Conservation (phyloP, 441 rosid genomes). For the Theobroma grandiflorum region DNA sequence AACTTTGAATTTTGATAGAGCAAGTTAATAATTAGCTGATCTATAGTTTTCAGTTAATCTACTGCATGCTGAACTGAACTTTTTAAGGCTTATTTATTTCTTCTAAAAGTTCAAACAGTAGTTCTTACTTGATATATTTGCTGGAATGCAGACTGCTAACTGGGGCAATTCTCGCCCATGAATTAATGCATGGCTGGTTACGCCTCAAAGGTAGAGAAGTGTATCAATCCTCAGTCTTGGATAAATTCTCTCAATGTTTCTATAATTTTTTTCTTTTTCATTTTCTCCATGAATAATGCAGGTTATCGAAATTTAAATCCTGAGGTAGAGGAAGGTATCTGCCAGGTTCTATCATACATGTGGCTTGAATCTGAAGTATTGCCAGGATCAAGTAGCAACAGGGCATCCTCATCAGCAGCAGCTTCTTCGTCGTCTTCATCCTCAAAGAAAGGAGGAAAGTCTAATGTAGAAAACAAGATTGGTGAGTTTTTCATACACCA, state of each 20-base stretch:
- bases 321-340: constrained; percentile 95
- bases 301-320: constrained; percentile 83
- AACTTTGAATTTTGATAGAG: no score
- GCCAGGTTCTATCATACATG: constrained; percentile 88
- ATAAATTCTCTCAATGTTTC: background rate
- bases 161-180: constrained; percentile 93
- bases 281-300: constrained; percentile 31
- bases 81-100: background rate
- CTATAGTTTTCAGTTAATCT: no score
- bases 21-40: no score
- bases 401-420: constrained; percentile 59
- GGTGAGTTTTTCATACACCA: constrained; percentile 91
- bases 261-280: background rate
- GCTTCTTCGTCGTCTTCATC: constrained; percentile 59
- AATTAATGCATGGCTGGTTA: constrained; percentile 96
- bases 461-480: constrained; percentile 74
- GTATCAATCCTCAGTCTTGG: background rate
- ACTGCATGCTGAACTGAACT: background rate
- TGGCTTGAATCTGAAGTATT: constrained; percentile 96
- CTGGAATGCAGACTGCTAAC: constrained; percentile 72
- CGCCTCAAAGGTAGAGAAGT: constrained; percentile 74
- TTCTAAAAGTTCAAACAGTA: background rate
- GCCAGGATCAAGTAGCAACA: constrained; percentile 50
- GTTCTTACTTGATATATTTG: background rate
- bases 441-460: constrained; percentile 78